Evolutionary conservation across 441 rosid species (phyloP), one percentile per base, ranked within the genome.

Genomic region (Flueggea neowawraea): DNA sequence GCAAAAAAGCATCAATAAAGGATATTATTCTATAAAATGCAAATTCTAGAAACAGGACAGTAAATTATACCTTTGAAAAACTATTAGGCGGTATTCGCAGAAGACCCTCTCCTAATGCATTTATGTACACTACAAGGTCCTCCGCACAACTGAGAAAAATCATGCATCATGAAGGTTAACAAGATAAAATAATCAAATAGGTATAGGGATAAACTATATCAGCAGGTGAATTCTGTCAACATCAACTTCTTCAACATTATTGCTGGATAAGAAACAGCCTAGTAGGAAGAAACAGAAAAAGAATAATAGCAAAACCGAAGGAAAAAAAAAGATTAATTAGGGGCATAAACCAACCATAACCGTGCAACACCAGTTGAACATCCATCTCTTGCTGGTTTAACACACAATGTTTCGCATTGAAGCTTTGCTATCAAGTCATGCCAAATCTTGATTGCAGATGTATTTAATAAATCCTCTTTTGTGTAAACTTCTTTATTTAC

Each of bases 361-460:
- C 97, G 86, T 65, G 99, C 97, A 66, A 94, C 99, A 61, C 99
- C 99, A 57, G 96, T 89, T 51, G 99, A 94, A 80, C 99, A 91
- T 56, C 99, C 99, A 79, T 94, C 97, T 70, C 87, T 87, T 54
- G 97, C 90, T 16, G 99, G 99, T 75, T 94, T 94, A 56, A 94
- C 80, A 68, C 99, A 94, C 62, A 94, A 60, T 47, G 95, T 91
- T 70, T 75, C 80, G 73, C 94, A 83, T 63, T 70, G 88, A 73
- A 94, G 86, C 84, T 76, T 80, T 66, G 84, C 75, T 51, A 74
- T 82, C 73, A 90, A 71, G 31, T 78, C 82, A 77, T 73, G 68
- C 99, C 99, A 94, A 55, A 80, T 70, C 56, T 75, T 68, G 52
- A 59, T 64, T 66, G 72, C 57, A 44, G 88, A 84, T 65, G 63